Conservation (phyloP, 352 stramenopile genomes). For the Globisporangium apiculatum region DNA sequence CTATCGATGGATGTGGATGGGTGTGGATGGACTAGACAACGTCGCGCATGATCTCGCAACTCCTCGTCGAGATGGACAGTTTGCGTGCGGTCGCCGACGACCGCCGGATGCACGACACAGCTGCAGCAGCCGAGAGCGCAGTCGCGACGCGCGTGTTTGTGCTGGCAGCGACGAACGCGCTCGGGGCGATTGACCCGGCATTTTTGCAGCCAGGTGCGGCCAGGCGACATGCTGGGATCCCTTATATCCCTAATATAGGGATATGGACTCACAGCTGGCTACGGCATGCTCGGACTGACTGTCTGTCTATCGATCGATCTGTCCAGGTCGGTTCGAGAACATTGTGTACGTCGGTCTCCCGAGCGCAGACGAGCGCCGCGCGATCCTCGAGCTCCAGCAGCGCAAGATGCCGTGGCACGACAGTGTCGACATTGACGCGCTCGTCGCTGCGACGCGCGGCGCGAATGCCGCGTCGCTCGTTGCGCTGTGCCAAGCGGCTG, state of each 20-base stretch:
- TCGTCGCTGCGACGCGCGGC: constrained; percentile 51
- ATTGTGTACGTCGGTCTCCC: constrained; percentile 71
- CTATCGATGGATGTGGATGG: not conserved
- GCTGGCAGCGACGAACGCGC: constrained; percentile 66
- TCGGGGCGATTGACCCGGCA: constrained; percentile 70
- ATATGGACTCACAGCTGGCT: no score
- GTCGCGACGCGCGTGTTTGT: constrained; percentile 61
- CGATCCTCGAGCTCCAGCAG: constrained; percentile 62
- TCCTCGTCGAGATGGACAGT: constrained; percentile 77
- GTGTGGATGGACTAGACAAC: constrained; percentile 33
- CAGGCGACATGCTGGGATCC: not conserved
- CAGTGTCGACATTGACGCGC: constrained; percentile 33
- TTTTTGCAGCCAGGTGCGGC: constrained; percentile 70
- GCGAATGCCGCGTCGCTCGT: constrained; percentile 72
- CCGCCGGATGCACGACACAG: not conserved
- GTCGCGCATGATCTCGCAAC: constrained; percentile 79
- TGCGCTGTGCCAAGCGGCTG: constrained; percentile 58
- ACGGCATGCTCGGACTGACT: no score
- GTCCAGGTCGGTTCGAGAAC: constrained; percentile 74
- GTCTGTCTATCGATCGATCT: no score
- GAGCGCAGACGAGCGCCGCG: constrained; percentile 32
- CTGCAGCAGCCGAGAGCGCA: constrained; percentile 3
- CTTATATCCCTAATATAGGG: no score
- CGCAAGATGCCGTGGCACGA: constrained; percentile 64
- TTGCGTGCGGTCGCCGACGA: constrained; percentile 52